phyloP scores from a whole-genome alignment of 805 yeast genomes.

The Wickerhamomyces silvicola region DNA sequence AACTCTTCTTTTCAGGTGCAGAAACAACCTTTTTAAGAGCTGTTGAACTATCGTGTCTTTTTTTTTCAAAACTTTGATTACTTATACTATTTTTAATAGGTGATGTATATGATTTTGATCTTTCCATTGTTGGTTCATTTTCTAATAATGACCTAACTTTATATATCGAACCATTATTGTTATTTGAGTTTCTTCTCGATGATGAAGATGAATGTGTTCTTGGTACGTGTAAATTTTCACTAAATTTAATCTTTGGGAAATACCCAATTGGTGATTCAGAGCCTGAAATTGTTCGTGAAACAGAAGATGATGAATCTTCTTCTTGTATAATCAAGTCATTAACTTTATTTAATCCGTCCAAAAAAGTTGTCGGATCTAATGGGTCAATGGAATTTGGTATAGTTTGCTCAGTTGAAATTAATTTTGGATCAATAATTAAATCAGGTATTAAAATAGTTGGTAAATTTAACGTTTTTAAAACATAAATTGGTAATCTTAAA shows the following conservation, averaged over 20 bases:
- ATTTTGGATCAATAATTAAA: constrained; percentile 4
- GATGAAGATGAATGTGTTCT: constrained; percentile 1
- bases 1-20: constrained; percentile 9
- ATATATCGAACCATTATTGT: constrained; percentile 8
- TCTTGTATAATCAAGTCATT: constrained; percentile 5
- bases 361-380: neutral
- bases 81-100: constrained; percentile 3
- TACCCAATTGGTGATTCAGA: neutral
- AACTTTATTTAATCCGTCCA: neutral
- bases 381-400: neutral
- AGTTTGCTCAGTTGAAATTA: neutral
- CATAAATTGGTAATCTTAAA: constrained; percentile 15
- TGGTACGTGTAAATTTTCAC: constrained; percentile 14
- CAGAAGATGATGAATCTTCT: neutral
- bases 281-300: neutral
- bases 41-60: constrained; percentile 1
- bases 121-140: constrained; percentile 8
- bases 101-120: constrained; percentile 11
- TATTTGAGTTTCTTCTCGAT: constrained; percentile 15
- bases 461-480: constrained; percentile 12
- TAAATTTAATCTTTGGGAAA: constrained; percentile 16
- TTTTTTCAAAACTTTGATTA: constrained; percentile 1
- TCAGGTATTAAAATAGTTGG: constrained; percentile 19
- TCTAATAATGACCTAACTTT: constrained; percentile 20
- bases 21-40: constrained; percentile 7